Percentiles rank a stretch among this genome's conserved stretches.
These are phyloP conservation scores for Talaromyces sp. DNA, from an alignment of 2,329 filamentous ascomycete genomes.

Conservation along the genomic window DNA sequence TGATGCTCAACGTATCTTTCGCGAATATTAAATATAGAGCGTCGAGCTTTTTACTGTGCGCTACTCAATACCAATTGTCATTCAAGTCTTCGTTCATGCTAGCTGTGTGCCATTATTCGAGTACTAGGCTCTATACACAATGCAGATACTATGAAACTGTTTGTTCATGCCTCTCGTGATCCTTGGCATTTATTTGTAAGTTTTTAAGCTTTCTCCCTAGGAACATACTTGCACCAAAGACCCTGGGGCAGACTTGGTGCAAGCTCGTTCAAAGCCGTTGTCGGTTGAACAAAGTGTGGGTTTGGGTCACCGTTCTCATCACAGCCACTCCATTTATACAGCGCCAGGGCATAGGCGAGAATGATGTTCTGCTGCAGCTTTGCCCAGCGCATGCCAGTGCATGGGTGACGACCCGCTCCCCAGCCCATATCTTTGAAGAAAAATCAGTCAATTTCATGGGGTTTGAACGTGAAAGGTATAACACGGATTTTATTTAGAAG, in stretches of 20 bases:
- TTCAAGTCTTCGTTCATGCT: too few relatives aligned
- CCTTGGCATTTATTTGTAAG: background rate
- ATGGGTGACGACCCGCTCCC: constrained; percentile 5
- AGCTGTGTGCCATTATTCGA: background rate
- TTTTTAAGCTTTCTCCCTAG: background rate
- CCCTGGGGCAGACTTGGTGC: background rate
- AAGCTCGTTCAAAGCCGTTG: background rate
- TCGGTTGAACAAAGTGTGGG: background rate
- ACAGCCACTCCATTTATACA: constrained; percentile 3
- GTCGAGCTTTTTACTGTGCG: too few relatives aligned
- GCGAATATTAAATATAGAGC: too few relatives aligned
- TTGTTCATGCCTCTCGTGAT: background rate
- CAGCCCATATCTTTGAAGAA: constrained; percentile 4
- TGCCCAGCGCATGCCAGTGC: constrained; percentile 5
- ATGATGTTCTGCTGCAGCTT: constrained; percentile 7
- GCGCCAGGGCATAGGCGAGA: constrained; percentile 4
- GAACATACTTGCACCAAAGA: constrained; percentile 1
- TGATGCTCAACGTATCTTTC: too few relatives aligned
- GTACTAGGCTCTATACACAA: background rate
- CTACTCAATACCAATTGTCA: too few relatives aligned
- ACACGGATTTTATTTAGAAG: background rate
- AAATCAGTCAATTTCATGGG: background rate
- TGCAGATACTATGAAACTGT: background rate
- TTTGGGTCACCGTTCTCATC: background rate
- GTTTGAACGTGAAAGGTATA: too few relatives aligned